These are phyloP conservation scores for Arabidopsis suecica DNA, from an alignment of 345 rosid genomes.

Conservation along the genomic window DNA sequence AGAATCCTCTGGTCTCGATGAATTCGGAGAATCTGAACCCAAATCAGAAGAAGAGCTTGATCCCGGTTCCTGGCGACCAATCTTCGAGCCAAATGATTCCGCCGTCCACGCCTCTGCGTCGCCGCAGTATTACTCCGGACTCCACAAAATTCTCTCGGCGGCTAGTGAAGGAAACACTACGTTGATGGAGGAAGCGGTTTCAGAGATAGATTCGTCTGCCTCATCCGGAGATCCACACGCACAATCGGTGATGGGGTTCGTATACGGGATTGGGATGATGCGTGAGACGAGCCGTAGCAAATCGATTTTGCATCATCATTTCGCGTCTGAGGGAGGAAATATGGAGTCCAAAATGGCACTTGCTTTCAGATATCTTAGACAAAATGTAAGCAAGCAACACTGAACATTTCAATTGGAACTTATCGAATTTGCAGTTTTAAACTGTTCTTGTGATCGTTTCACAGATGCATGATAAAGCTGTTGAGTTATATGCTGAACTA, in stretches of 20 bases:
- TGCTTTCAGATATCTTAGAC: constrained; percentile 78
- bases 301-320: constrained; percentile 73
- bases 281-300: constrained; percentile 70
- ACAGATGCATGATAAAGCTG: constrained; percentile 75
- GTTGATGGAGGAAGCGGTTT: constrained; percentile 70
- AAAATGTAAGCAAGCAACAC: constrained; percentile 72
- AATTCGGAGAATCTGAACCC: constrained; percentile 67
- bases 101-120: constrained; percentile 33
- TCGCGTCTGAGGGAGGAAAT: constrained; percentile 75
- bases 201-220: constrained; percentile 62
- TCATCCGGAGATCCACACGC: constrained; percentile 68
- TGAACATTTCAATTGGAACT: neutral
- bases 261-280: constrained; percentile 72
- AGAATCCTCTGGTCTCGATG: constrained; percentile 60
- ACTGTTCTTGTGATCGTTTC: constrained; percentile 5
- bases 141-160: constrained; percentile 61
- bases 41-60: constrained; percentile 78
- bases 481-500: constrained; percentile 75
- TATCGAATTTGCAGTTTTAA: too few relatives aligned
- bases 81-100: constrained; percentile 68
- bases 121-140: constrained; percentile 56
- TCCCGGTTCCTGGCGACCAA: constrained; percentile 92
- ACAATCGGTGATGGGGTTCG: constrained; percentile 73
- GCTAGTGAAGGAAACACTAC: constrained; percentile 58
- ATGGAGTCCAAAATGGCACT: constrained; percentile 92